Base-by-base conservation (phyloP, 2,329 filamentous ascomycete species). In the Colletotrichum melonis region DNA sequence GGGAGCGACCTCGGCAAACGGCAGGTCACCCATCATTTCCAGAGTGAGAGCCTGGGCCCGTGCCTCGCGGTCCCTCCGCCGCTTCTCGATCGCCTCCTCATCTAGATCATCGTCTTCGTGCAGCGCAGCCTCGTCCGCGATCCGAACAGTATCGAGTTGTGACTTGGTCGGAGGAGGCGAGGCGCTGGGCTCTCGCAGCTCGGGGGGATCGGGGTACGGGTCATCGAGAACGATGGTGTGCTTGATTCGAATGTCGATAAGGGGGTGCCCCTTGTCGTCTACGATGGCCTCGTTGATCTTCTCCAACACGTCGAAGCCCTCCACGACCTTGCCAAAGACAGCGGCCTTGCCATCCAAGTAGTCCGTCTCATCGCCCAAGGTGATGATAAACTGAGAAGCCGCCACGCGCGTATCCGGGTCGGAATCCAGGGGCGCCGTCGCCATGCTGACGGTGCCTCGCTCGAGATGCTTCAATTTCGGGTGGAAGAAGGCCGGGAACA, bases 21-120 rank as follows among this genome's bases (percentile, higher is more conserved):
- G 97, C 72, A 99, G 86, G 81, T 99, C 97, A 56, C 97, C 97
- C 84, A 99, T 97, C 92, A 99, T 97, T 85, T 99, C 97, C 60
- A 99, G 88, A 1, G 96, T 98, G 78, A 99, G 86, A 1, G 97
- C 97, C 82, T 98, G 97, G 0, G 96, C 96, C 74, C 95, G 91
- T 6, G 97, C 97, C 82, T 99, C 97, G 32, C 95, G 90, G 81
- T 98, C 95, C 74, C 95, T 91, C 64, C 96, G 92, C 62, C 92
- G 85, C 82, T 92, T 94, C 81, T 98, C 96, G 5, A 89, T 87
- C 26, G 92, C 94, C 77, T 95, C 95, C 76, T 95, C 93, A 76
- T 97, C 95, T 4, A 87, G 81, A 32, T 86, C 86, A 69, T 93
- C 91, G 70, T 96, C 90, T 69, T 93, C 92, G 59, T 94, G 91